Conservation (phyloP, 768 basidiomycete species). For the Termitomyces sp. region DNA sequence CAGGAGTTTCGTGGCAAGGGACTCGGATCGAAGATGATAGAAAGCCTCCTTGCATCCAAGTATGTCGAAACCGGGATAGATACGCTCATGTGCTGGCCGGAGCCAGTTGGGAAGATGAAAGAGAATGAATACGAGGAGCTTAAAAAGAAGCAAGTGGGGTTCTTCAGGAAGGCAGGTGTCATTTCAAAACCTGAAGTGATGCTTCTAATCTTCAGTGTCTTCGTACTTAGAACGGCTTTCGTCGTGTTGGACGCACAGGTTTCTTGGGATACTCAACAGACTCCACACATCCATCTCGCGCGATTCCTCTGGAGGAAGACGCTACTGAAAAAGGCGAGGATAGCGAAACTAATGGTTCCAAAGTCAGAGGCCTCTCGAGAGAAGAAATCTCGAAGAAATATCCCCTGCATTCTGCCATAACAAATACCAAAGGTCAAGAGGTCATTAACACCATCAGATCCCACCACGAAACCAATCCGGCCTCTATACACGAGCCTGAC, state of each 20-base stretch:
- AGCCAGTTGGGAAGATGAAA: conserved; percentile 10
- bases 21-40: conserved; percentile 20
- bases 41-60: conserved; percentile 15
- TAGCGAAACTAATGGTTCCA: neutral
- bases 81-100: conserved; percentile 21
- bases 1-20: conserved; percentile 11
- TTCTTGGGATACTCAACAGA: conserved; percentile 11
- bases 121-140: conserved; percentile 1
- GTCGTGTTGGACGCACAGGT: conserved; percentile 8
- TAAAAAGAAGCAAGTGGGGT: neutral
- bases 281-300: conserved; percentile 4
- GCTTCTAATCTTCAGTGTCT: neutral
- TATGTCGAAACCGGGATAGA: conserved; percentile 13
- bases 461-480: neutral
- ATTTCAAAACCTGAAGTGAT: neutral
- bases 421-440: neutral
- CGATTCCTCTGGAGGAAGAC: neutral
- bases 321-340: conserved; percentile 1
- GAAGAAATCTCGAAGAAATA: neutral
- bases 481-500: neutral
- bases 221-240: conserved; percentile 7
- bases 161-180: conserved; percentile 2
- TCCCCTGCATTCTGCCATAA: conserved; percentile 1
- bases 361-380: neutral
- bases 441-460: neutral